Conservation (phyloP, 2,329 filamentous ascomycete species). For the Aspergillus felis region DNA sequence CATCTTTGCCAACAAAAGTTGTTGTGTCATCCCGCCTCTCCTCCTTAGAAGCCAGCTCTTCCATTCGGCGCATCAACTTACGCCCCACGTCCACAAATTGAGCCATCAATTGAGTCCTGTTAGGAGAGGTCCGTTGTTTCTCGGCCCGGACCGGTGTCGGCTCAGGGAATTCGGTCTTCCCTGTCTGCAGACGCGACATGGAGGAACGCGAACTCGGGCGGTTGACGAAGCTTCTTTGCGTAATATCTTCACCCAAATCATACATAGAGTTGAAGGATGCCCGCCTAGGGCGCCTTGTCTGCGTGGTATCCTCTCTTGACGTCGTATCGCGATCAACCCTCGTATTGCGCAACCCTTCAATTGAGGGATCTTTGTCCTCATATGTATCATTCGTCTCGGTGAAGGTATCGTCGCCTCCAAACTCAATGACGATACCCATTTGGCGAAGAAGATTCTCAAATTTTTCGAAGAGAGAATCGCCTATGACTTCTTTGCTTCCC, state of each 20-base stretch:
- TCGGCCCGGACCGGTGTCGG: slow-evolving; percentile 14
- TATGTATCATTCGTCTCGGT: slow-evolving; percentile 25
- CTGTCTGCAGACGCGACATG: slow-evolving; percentile 38
- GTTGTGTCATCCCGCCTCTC: slow-evolving; percentile 11
- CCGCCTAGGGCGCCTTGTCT: slow-evolving; percentile 38
- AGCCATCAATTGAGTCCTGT: slow-evolving; percentile 36
- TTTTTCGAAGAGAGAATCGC: slow-evolving; percentile 61
- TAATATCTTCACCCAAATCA: slow-evolving; percentile 52
- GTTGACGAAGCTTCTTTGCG: slow-evolving; percentile 37
- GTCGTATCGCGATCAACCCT: slow-evolving; percentile 14
- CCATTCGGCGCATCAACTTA: slow-evolving; percentile 31
- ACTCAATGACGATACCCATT: slow-evolving; percentile 69
- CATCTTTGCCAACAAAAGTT: slow-evolving; percentile 22
- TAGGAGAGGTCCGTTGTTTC: slow-evolving; percentile 20
- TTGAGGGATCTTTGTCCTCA: slow-evolving; percentile 16
- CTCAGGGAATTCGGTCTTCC: slow-evolving; percentile 33
- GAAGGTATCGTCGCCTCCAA: slow-evolving; percentile 44
- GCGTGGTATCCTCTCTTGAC: slow-evolving; percentile 26
- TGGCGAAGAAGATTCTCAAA: slow-evolving; percentile 65
- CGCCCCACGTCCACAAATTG: slow-evolving; percentile 39
- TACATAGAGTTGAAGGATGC: slow-evolving; percentile 53
- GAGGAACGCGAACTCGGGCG: slow-evolving; percentile 43
- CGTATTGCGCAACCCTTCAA: slow-evolving; percentile 20
- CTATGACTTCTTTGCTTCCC: slow-evolving; percentile 56
- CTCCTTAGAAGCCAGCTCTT: slow-evolving; percentile 20